Evolutionary conservation across 2,329 filamentous ascomycete genomes (phyloP), one percentile per base, ranked within the genome.

Genomic region (Arthrocladium fulminans): DNA sequence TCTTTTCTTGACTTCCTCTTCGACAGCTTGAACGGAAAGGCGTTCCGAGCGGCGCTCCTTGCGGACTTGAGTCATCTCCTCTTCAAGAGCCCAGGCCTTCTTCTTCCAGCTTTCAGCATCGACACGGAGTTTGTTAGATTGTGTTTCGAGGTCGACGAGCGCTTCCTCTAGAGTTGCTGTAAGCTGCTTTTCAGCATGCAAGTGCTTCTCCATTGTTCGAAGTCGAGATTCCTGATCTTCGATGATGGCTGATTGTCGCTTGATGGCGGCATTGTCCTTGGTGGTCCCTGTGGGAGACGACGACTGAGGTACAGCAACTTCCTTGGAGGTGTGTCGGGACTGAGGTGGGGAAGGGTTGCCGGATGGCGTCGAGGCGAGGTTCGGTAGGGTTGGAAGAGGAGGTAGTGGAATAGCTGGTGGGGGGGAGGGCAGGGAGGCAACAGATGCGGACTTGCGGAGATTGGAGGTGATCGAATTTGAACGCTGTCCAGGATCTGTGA

Each of bases 151-250:
- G 60, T 98, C 92, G 2, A 88, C 90, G 24, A 98, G 80, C 5
- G 92, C 92, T 68, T 97, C 90, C 66, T 98, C 92, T 32, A 98
- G 77, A 2, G 90, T 97, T 41, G 87, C 84, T 0, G 90, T 98
- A 51, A 98, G 81, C 66, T 97, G 90, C 65, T 94, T 94, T 73
- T 98, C 92, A 2, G 92, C 92, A 56, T 86, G 84, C 20, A 98
- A 77, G 63, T 97, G 88, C 73, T 96, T 97, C 73, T 98, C 90
- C 54, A 98, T 94, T 5, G 88, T 94, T 51, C 86, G 83, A 63
- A 98, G 94, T 54, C 89, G 88, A 37, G 87, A 86, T 64, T 98
- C 92, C 65, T 96, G 89, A 59, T 98, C 92, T 61, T 97, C 90
- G 48, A 88, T 80, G 56, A 94, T 77, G 60, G 96, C 89, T 43